Evolutionary conservation across 306 rosid species (phyloP).

Genomic region (Astragalus glycyphyllos): DNA sequence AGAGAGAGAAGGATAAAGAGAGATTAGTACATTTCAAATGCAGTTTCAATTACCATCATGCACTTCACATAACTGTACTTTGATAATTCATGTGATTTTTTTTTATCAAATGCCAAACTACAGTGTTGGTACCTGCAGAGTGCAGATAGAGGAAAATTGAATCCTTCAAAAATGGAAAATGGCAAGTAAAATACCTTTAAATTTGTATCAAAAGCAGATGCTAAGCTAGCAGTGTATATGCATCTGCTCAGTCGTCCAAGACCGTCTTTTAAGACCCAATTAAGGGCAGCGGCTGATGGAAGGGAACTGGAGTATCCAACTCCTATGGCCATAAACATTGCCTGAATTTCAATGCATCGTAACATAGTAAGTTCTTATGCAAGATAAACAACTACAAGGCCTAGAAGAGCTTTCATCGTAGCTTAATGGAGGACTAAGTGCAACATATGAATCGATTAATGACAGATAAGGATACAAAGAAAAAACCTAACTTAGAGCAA

Average conservation of each 20-base stretch:
- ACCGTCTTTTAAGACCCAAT: conserved; percentile 94
- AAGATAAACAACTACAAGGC: conserved; percentile 12
- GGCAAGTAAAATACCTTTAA: conserved; percentile 66
- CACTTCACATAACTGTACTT: conserved; percentile 37
- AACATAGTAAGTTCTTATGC: conserved; percentile 36
- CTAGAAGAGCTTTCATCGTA: conserved; percentile 7
- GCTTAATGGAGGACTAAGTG: conserved; percentile 13
- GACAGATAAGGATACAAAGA: not conserved
- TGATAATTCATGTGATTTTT: conserved; percentile 29
- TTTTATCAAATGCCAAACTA: no score
- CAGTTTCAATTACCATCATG: conserved; percentile 45
- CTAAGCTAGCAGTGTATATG: conserved; percentile 86
- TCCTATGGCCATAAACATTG: conserved; percentile 94
- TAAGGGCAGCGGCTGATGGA: conserved; percentile 92
- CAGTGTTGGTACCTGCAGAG: conserved; percentile 13
- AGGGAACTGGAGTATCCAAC: conserved; percentile 81
- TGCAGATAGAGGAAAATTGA: conserved; percentile 4
- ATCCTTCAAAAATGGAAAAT: conserved; percentile 6
- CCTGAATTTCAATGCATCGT: conserved; percentile 62
- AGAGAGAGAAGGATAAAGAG: not conserved
- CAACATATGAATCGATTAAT: conserved; percentile 15
- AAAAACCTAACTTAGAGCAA: not conserved
- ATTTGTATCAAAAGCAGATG: conserved; percentile 89
- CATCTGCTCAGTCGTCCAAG: conserved; percentile 89
- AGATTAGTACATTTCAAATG: conserved; percentile 28